These are phyloP conservation scores for Clarkia xantiana DNA, from an alignment of 345 rosid species.

Conservation along the genomic window DNA sequence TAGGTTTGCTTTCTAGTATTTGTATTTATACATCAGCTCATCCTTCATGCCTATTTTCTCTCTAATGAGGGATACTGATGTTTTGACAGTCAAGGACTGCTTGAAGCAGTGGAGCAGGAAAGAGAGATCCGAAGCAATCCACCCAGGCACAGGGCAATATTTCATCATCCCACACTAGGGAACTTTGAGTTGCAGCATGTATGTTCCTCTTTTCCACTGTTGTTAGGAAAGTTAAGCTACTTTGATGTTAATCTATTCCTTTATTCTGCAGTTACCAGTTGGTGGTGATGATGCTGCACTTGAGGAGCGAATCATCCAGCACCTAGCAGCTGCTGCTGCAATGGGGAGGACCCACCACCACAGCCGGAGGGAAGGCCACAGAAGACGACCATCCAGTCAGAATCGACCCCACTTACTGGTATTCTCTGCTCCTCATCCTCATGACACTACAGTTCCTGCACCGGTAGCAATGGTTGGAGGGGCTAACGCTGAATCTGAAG, in stretches of 20 bases:
- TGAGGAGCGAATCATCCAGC: slow-evolving; percentile 68
- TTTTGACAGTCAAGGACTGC: slow-evolving; percentile 49
- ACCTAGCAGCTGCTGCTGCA: slow-evolving; percentile 60
- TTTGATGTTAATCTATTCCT: background rate
- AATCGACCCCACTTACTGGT: slow-evolving; percentile 39
- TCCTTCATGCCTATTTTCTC: background rate
- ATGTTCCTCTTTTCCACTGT: slow-evolving; percentile 8
- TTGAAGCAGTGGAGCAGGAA: slow-evolving; percentile 57
- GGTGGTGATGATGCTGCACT: slow-evolving; percentile 53
- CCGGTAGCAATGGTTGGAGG: slow-evolving; percentile 16
- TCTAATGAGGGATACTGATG: background rate
- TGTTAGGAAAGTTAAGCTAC: too few relatives aligned
- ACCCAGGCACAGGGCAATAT: slow-evolving; percentile 39
- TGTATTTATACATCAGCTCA: too few relatives aligned
- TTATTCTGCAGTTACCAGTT: slow-evolving; percentile 41
- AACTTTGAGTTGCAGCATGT: slow-evolving; percentile 63
- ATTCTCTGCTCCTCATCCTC: slow-evolving; percentile 35
- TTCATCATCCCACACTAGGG: slow-evolving; percentile 53
- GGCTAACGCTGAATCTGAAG: slow-evolving; percentile 27
- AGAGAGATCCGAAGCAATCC: slow-evolving; percentile 33
- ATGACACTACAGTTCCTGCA: slow-evolving; percentile 21
- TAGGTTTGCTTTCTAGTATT: background rate
- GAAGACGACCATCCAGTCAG: slow-evolving; percentile 38
- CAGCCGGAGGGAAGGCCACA: slow-evolving; percentile 45
- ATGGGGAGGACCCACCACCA: slow-evolving; percentile 40